A percentile compares a stretch with the other conserved stretches of the same genome.
Conservation (phyloP, 306 rosid species). For the Dalbergia oliveri region DNA sequence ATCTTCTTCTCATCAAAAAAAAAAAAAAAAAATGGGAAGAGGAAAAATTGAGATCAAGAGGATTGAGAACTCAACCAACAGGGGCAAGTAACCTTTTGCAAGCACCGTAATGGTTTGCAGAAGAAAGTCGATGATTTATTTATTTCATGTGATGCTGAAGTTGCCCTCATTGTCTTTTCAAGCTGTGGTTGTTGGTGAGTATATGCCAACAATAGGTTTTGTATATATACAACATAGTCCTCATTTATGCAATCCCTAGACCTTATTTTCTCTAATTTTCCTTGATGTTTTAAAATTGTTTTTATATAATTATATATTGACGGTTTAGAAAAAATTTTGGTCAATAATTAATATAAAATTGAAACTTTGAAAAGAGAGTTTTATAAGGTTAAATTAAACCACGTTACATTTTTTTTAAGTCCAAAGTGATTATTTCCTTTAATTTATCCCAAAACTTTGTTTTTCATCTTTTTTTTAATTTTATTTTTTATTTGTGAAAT, state of each 20-base stretch:
- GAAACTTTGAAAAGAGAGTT: not conserved
- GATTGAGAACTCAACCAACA: constrained; percentile 85
- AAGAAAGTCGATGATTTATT: constrained; percentile 90
- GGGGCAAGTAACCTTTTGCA: constrained; percentile 95
- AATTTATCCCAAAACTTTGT: not conserved
- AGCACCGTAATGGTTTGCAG: constrained; percentile 86
- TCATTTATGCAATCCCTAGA: not conserved
- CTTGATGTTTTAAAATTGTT: not conserved
- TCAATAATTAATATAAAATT: not conserved
- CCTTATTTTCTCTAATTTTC: not conserved
- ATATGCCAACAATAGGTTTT: constrained; percentile 87
- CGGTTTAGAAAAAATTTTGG: not conserved
- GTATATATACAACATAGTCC: not conserved
- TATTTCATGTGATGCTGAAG: constrained; percentile 91
- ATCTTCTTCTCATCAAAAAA: constrained; percentile 69
- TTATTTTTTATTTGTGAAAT: constrained; percentile 30
- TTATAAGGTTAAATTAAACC: not conserved
- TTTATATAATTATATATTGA: not conserved
- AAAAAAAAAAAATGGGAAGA: constrained; percentile 87
- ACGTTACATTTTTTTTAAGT: not conserved
- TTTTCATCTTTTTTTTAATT: not conserved
- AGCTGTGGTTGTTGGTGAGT: constrained; percentile 87
- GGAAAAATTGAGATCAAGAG: constrained; percentile 91
- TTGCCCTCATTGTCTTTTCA: constrained; percentile 92
- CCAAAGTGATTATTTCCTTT: constrained; percentile 3